Evolutionary conservation across 345 rosid species (phyloP), one percentile per base, ranked within the genome.

Genomic region (Ceriops tagal): DNA sequence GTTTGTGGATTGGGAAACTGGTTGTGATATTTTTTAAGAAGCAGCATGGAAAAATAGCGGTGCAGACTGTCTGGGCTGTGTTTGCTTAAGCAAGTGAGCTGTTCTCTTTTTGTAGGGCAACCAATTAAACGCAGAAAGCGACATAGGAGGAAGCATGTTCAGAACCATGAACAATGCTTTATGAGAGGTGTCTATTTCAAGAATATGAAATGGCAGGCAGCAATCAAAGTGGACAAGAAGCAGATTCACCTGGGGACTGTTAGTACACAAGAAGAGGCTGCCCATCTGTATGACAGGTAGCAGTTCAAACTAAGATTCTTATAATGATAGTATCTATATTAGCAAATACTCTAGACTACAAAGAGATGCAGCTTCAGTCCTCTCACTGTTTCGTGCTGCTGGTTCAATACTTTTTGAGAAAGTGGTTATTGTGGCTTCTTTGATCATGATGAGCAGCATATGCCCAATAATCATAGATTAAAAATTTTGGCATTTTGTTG

Each of bases 141-240:
- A 59, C 98, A 91, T 75, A 86, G 93, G 71, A 87, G 98, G 74
- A 93, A 91, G 79, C 90, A 82, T 53, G 77, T 87, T 65, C 89
- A 86, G 67, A 89, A 91, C 81, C 98, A 93, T 79, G 97, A 93
- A 80, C 89, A 85, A 39, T 93, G 98, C 78, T 71, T 91, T 58
- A 88, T 93, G 98, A 91, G 98, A 83, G 98, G 98, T 51, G 98
- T 93, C 24, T 93, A 93, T 76, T 93, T 82, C 88, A 93, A 93
- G 81, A 93, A 93, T 70, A 93, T 91, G 97, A 93, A 93, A 83
- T 93, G 98, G 98, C 98, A 93, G 71, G 98, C 98, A 0, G 98
- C 98, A 24, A 93, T 91, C 68, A 93, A 93, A 79, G 98, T 93
- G 32, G 96, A 93, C 65, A 93, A 93, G 87, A 89, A 89, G 72